Evolutionary conservation across 1,284 basidiomycete species (phyloP).

Genomic region (Ceratobasidium sp.): DNA sequence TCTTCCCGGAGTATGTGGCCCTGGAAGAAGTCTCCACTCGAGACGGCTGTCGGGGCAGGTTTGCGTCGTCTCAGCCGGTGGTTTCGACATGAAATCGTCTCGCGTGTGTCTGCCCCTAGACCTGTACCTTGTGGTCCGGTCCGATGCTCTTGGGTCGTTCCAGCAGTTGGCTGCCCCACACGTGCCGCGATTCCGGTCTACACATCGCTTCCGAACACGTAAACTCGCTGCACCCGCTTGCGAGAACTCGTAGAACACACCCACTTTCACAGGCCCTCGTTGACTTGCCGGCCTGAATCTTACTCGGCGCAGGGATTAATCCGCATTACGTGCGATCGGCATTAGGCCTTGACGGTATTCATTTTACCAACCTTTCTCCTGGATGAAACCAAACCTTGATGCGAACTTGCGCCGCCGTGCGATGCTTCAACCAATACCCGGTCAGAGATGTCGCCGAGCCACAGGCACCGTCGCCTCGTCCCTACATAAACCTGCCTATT

Average conservation of each 20-base stretch:
- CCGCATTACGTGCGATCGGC: not conserved
- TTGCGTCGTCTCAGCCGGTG: not conserved
- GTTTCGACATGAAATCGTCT: not conserved
- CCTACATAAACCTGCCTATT: not conserved
- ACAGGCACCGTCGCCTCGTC: not conserved
- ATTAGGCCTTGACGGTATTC: not conserved
- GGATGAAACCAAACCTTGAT: conserved; percentile 3
- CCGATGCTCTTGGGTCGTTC: conserved; percentile 1
- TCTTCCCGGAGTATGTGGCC: conserved; percentile 28
- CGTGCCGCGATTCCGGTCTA: not conserved
- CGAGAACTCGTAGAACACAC: not conserved
- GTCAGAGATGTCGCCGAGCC: not conserved
- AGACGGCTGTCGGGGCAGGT: conserved; percentile 13
- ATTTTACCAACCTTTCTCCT: not conserved
- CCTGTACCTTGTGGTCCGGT: conserved; percentile 12
- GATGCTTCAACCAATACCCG: no score
- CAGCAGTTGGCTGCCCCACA: not conserved
- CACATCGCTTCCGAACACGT: not conserved
- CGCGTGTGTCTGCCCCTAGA: not conserved
- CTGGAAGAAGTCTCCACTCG: not conserved
- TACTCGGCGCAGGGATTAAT: not conserved
- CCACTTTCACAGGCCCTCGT: not conserved
- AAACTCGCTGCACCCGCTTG: not conserved
- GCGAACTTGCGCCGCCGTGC: not conserved
- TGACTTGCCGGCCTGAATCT: not conserved